Evolutionary conservation across 2,329 filamentous ascomycete genomes (phyloP).

Genomic region (Daldinia eschscholtzii): DNA sequence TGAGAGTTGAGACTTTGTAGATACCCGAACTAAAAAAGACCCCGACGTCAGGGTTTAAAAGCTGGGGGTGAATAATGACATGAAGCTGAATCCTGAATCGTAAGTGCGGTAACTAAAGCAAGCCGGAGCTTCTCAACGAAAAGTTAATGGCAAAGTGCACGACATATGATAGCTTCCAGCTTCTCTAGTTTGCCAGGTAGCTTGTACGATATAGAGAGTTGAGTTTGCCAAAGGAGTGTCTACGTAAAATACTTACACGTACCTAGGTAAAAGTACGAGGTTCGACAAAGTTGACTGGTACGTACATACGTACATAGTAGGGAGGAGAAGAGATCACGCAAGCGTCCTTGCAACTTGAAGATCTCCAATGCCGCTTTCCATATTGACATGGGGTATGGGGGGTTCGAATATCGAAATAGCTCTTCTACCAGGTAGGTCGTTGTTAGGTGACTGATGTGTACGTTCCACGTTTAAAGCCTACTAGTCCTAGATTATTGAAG

Average conservation of each 20-base stretch:
- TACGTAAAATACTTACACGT: neutral
- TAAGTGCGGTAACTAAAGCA: constrained; percentile 24
- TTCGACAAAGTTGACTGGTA: constrained; percentile 26
- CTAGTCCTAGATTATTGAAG: neutral
- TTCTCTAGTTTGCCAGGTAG: neutral
- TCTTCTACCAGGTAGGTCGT: constrained; percentile 9
- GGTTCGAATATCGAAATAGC: constrained; percentile 34
- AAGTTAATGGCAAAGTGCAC: constrained; percentile 1
- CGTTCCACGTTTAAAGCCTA: neutral
- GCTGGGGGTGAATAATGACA: constrained; percentile 11
- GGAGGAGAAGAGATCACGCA: constrained; percentile 36
- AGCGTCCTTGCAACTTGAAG: constrained; percentile 35
- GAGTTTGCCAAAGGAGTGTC: neutral
- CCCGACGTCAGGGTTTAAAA: constrained; percentile 25
- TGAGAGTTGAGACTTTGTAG: neutral
- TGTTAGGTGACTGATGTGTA: constrained; percentile 1
- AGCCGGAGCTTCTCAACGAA: constrained; percentile 16
- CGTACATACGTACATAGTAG: neutral
- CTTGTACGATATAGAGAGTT: neutral
- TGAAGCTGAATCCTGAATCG: constrained; percentile 38
- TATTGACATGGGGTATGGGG: constrained; percentile 18
- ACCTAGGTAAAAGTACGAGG: constrained; percentile 8
- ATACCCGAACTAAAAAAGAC: constrained; percentile 7
- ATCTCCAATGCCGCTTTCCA: constrained; percentile 21
- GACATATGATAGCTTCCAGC: neutral